These are phyloP conservation scores for Nicotiana obtusifolia DNA, from an alignment of 257 asterid genomes.

Conservation along the genomic window DNA sequence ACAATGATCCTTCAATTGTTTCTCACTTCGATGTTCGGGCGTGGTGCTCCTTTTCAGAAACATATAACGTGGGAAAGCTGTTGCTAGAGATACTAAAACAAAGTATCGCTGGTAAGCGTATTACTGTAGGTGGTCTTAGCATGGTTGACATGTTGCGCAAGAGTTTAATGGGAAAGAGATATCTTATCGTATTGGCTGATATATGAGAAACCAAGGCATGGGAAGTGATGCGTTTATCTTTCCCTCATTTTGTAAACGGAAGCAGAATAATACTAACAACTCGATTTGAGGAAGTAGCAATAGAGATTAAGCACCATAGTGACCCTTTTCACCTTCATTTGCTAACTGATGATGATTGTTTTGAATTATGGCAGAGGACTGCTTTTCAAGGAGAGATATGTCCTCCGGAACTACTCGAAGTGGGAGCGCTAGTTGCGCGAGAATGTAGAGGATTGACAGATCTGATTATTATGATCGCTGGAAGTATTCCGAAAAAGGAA, in stretches of 20 bases:
- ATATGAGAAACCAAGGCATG: constrained; percentile 7
- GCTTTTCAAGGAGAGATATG: neutral
- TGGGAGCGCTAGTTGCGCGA: neutral
- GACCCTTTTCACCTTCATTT: neutral
- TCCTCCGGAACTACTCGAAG: neutral
- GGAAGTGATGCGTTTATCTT: neutral
- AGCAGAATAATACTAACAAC: constrained; percentile 27
- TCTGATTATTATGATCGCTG: neutral
- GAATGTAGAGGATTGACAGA: neutral
- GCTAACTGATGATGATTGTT: neutral
- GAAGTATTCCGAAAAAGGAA: neutral
- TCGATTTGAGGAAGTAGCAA: neutral
- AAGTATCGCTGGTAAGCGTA: neutral
- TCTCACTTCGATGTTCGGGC: neutral
- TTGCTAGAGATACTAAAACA: constrained; percentile 7
- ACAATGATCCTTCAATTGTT: rapidly evolving
- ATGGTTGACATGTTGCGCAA: neutral
- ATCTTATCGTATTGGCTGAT: constrained; percentile 16
- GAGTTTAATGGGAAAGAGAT: neutral
- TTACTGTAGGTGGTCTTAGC: neutral
- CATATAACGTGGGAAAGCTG: neutral
- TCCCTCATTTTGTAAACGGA: neutral
- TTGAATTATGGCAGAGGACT: neutral
- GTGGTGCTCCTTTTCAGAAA: constrained; percentile 20
- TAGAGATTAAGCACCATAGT: no score